A percentile compares a stretch with the other conserved stretches of the same genome.
Conservation (phyloP, 1,284 basidiomycete species). For the Papiliotrema terrestris region DNA sequence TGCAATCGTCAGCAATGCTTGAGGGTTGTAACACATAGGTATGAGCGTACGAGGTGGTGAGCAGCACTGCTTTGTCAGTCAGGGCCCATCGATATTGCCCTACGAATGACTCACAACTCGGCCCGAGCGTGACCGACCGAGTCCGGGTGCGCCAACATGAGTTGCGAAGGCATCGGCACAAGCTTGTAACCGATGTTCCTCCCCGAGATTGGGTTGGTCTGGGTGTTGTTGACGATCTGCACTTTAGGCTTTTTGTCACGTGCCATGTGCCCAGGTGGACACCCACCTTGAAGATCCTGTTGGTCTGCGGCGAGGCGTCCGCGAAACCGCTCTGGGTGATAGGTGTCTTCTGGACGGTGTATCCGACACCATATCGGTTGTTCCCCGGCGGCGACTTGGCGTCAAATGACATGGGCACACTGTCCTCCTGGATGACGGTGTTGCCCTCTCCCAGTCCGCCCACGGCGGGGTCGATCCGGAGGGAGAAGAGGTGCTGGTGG, state of each 20-base stretch:
- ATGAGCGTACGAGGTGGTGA: slow-evolving; percentile 32
- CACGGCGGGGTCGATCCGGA: slow-evolving; percentile 43
- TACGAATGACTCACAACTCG: slow-evolving; percentile 1
- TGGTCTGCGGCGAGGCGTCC: slow-evolving; percentile 38
- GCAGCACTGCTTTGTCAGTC: slow-evolving; percentile 44
- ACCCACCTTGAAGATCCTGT: slow-evolving; percentile 45
- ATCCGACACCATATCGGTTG: slow-evolving; percentile 47
- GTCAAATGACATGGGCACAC: slow-evolving; percentile 41
- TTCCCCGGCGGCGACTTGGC: slow-evolving; percentile 26
- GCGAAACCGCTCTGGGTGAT: slow-evolving; percentile 36
- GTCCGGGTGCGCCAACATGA: slow-evolving; percentile 47
- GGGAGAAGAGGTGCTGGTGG: slow-evolving; percentile 51
- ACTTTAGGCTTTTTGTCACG: no score
- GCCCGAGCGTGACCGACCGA: slow-evolving; percentile 31
- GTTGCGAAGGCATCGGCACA: slow-evolving; percentile 42
- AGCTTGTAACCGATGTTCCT: slow-evolving; percentile 50
- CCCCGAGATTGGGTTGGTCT: slow-evolving; percentile 39
- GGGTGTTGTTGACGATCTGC: no score
- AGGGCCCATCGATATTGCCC: not conserved
- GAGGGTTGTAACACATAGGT: no score
- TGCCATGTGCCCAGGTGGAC: no score
- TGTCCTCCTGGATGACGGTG: slow-evolving; percentile 47
- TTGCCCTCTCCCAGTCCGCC: slow-evolving; percentile 40
- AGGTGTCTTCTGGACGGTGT: slow-evolving; percentile 39
- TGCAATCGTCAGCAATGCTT: no score